Conservation (phyloP, 352 stramenopile species). For the Pythium diclinum region DNA sequence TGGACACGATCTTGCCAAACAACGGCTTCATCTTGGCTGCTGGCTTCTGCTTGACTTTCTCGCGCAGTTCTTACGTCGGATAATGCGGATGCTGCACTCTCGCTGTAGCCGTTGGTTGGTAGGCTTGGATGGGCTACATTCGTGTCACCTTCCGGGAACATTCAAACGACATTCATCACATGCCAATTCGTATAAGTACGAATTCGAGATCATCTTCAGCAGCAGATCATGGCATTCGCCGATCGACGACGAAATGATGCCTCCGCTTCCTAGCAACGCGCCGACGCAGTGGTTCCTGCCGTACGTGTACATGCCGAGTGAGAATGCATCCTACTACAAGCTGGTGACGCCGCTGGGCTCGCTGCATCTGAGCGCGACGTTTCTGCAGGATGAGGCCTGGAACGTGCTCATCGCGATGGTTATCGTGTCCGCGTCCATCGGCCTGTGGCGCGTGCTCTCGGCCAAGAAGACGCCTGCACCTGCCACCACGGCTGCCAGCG, state of each 20-base stretch:
- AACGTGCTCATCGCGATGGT: slow-evolving; percentile 40
- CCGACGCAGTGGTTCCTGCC: slow-evolving; percentile 50
- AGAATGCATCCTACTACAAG: slow-evolving; percentile 51
- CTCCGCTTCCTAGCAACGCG: slow-evolving; percentile 7
- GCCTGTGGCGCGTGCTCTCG: slow-evolving; percentile 9
- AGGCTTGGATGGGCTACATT: slow-evolving; percentile 24
- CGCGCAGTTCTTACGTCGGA: slow-evolving; percentile 11
- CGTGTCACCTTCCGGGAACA: slow-evolving; percentile 27
- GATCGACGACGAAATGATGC: slow-evolving; percentile 13
- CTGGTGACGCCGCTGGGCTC: slow-evolving; percentile 68
- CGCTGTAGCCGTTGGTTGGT: slow-evolving; percentile 27
- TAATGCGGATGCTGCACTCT: slow-evolving; percentile 1
- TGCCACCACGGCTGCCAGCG: neutral
- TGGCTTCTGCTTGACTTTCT: slow-evolving; percentile 1
- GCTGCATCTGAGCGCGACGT: slow-evolving; percentile 35
- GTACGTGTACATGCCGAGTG: slow-evolving; percentile 71
- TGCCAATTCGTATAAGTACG: slow-evolving; percentile 8
- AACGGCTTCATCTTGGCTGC: slow-evolving; percentile 82
- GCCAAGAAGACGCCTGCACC: neutral
- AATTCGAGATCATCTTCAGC: neutral
- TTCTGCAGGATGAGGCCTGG: slow-evolving; percentile 36
- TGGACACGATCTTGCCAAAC: slow-evolving; percentile 94
- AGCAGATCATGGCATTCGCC: neutral
- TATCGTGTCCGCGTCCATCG: slow-evolving; percentile 19
- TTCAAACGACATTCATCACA: slow-evolving; percentile 4